A percentile compares a stretch with the other conserved stretches of the same genome.
phyloP scores from a whole-genome alignment of 768 basidiomycete genomes.

The Tylopilus balloui region DNA sequence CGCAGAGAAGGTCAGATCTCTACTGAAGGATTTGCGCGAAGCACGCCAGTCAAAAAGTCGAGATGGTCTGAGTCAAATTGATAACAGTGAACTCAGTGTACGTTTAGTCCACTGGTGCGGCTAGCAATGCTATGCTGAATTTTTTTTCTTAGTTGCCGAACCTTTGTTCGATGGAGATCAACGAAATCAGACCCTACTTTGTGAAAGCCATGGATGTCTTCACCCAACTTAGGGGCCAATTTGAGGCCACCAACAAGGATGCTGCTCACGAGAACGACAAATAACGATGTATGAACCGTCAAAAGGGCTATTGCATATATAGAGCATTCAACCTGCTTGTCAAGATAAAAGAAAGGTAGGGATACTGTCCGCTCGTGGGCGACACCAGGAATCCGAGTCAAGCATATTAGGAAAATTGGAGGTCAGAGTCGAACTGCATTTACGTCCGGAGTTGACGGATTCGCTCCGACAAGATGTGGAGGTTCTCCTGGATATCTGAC shows the following conservation, averaged over 20 bases:
- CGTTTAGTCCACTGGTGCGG: constrained; percentile 22
- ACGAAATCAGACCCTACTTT: constrained; percentile 90
- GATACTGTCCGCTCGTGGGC: background rate
- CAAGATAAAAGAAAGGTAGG: background rate
- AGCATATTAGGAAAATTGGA: background rate
- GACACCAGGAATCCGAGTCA: background rate
- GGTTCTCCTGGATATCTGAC: constrained; percentile 43
- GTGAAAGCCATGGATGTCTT: constrained; percentile 74
- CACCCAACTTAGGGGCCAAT: constrained; percentile 45
- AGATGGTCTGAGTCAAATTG: constrained; percentile 74
- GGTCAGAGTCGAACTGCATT: background rate
- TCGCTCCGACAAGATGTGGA: constrained; percentile 36
- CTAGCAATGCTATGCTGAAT: background rate
- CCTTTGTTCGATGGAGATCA: constrained; percentile 87
- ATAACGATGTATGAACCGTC: constrained; percentile 2
- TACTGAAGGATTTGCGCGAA: constrained; percentile 94
- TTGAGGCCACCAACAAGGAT: constrained; percentile 2
- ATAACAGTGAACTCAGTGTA: constrained; percentile 79
- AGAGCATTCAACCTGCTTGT: background rate
- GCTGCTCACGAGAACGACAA: constrained; percentile 4
- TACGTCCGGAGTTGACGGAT: constrained; percentile 29
- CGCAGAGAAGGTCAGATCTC: constrained; percentile 75
- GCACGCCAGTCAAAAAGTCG: constrained; percentile 92
- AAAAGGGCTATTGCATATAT: background rate
- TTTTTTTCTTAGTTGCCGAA: constrained; percentile 60